Conservation (phyloP, 169 alveolate species). For the Plasmodium inui region DNA sequence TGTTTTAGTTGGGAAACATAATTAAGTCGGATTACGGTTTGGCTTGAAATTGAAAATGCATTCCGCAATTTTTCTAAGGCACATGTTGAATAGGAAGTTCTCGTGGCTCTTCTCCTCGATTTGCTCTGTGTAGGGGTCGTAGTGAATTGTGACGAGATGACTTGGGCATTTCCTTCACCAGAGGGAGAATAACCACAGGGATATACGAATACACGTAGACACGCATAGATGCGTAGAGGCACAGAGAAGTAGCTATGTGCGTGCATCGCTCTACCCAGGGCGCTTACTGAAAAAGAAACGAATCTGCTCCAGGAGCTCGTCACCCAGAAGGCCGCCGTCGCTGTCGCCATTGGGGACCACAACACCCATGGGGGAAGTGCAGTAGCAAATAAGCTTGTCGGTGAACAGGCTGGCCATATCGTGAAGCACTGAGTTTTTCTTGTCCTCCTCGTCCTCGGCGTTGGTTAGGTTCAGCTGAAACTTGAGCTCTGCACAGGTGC, state of each 20-base stretch:
- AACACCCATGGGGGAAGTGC: conserved; percentile 43
- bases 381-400: conserved; percentile 43
- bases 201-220: no score
- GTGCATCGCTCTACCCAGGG: background rate
- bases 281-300: conserved; percentile 32
- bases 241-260: background rate
- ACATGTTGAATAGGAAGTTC: conserved; percentile 20
- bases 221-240: background rate
- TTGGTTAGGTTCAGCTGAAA: conserved; percentile 29
- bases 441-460: conserved; percentile 24
- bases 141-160: background rate
- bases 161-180: background rate
- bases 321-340: conserved; percentile 28
- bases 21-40: conserved; percentile 6
- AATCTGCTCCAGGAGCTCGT: conserved; percentile 35
- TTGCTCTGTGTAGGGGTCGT: conserved; percentile 33
- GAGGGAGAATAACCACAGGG: background rate
- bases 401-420: conserved; percentile 40
- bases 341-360: conserved; percentile 3
- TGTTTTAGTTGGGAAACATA: background rate
- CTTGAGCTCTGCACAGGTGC: conserved; percentile 38
- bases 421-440: conserved; percentile 31
- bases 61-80: conserved; percentile 18
- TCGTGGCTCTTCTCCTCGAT: conserved; percentile 26
- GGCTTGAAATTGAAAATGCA: conserved; percentile 52